Evolutionary conservation across 2,329 filamentous ascomycete genomes (phyloP).

Genomic region (Cladophialophora psammophila): DNA sequence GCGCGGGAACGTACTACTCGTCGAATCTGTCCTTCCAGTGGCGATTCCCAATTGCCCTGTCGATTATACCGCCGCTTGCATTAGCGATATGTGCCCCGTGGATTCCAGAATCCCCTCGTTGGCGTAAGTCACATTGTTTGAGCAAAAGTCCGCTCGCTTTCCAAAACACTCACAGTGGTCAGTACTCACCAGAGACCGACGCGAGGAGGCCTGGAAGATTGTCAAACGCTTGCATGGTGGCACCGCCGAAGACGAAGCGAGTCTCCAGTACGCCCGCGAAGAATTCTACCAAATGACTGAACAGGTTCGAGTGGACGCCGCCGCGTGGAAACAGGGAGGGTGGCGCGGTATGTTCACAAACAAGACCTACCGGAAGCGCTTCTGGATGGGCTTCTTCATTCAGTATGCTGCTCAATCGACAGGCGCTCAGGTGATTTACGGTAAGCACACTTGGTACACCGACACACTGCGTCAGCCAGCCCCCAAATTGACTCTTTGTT

Average conservation of each 20-base stretch:
- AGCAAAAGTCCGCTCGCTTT: not conserved
- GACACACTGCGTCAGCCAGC: conserved; percentile 2
- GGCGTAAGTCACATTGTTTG: conserved; percentile 46
- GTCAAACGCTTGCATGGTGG: conserved; percentile 50
- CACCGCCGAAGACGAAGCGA: conserved; percentile 25
- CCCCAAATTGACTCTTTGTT: conserved; percentile 6
- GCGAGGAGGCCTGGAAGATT: conserved; percentile 56
- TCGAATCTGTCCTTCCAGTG: conserved; percentile 52
- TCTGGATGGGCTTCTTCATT: conserved; percentile 37
- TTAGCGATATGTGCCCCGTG: conserved; percentile 52
- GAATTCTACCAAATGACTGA: conserved; percentile 39
- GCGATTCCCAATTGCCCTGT: conserved; percentile 55
- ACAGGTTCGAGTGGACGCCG: conserved; percentile 31
- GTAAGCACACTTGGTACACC: conserved; percentile 45
- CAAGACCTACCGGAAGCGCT: conserved; percentile 36
- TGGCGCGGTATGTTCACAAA: conserved; percentile 35
- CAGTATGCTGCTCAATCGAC: conserved; percentile 37
- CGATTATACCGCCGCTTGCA: conserved; percentile 51
- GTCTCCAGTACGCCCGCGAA: conserved; percentile 32
- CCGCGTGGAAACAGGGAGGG: conserved; percentile 27
- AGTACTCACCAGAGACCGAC: conserved; percentile 52
- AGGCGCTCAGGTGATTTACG: conserved; percentile 34
- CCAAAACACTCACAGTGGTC: not conserved
- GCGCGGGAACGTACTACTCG: conserved; percentile 56
- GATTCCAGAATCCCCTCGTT: conserved; percentile 58